A percentile compares a stretch with the other conserved stretches of the same genome.
These are phyloP conservation scores for Cladosporium sp. DNA, from an alignment of 2,329 filamentous ascomycete species.

Conservation along the genomic window DNA sequence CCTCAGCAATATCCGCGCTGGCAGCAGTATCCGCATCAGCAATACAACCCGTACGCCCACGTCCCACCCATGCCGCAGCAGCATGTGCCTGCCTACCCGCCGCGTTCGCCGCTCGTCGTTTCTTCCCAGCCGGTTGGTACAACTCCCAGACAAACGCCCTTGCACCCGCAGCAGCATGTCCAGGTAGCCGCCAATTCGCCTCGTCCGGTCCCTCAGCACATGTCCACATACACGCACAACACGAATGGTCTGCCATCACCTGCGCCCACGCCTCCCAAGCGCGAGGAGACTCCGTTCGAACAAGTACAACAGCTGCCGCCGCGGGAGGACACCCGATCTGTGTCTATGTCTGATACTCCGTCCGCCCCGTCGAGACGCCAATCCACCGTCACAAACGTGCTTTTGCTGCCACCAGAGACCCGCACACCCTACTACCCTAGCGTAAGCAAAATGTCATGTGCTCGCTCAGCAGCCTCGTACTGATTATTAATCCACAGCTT, in stretches of 20 bases:
- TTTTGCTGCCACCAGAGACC: constrained; percentile 23
- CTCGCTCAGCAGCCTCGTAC: not conserved
- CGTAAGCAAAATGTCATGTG: constrained; percentile 31
- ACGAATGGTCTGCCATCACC: constrained; percentile 26
- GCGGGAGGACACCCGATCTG: constrained; percentile 13
- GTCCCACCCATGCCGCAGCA: constrained; percentile 34
- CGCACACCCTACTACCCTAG: constrained; percentile 52
- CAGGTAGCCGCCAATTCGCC: constrained; percentile 19
- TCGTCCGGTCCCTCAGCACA: constrained; percentile 16
- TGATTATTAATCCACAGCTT: constrained; percentile 40
- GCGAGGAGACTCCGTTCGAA: constrained; percentile 13
- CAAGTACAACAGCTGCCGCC: constrained; percentile 19
- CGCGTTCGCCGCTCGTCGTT: constrained; percentile 47
- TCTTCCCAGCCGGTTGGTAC: constrained; percentile 51
- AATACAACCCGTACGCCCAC: constrained; percentile 41
- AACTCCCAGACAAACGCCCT: constrained; percentile 37
- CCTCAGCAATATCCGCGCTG: constrained; percentile 24
- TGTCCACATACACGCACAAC: constrained; percentile 20
- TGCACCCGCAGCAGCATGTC: constrained; percentile 22
- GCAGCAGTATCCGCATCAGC: constrained; percentile 29
- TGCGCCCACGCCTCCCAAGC: constrained; percentile 21
- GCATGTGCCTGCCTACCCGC: constrained; percentile 40
- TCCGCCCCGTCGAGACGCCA: constrained; percentile 26
- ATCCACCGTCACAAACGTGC: constrained; percentile 21
- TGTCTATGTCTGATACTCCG: constrained; percentile 17